These are phyloP conservation scores for Daldinia caldariorum DNA, from an alignment of 495 filamentous ascomycete genomes.

Conservation along the genomic window DNA sequence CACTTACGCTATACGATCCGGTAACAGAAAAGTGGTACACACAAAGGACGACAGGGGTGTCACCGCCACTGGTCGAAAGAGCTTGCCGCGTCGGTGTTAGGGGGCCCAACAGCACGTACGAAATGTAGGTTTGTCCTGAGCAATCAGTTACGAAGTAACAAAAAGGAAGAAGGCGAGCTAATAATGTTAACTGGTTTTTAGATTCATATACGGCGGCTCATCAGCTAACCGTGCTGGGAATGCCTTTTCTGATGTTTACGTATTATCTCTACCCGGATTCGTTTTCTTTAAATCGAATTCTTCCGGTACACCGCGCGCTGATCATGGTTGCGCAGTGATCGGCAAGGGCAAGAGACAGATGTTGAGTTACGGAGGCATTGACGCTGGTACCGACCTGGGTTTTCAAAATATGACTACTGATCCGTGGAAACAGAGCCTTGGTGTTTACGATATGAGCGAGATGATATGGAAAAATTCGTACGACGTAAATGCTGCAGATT, in stretches of 20 bases:
- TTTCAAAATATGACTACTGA: constrained; percentile 45
- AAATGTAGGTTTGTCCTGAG: constrained; percentile 38
- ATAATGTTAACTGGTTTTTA: constrained; percentile 25
- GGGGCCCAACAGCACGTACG: constrained; percentile 50
- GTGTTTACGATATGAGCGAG: constrained; percentile 55
- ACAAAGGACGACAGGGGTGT: constrained; percentile 47
- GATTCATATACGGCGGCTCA: constrained; percentile 51
- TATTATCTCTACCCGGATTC: constrained; percentile 60
- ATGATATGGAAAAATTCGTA: constrained; percentile 53
- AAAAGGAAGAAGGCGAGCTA: not conserved
- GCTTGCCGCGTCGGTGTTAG: constrained; percentile 48
- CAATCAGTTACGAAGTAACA: not conserved
- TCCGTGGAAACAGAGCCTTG: constrained; percentile 53
- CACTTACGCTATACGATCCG: constrained; percentile 52
- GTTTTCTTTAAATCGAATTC: constrained; percentile 50
- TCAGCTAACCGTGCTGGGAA: constrained; percentile 20
- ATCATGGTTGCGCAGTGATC: constrained; percentile 48
- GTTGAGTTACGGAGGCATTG: constrained; percentile 50
- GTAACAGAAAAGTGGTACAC: constrained; percentile 46
- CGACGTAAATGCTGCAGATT: constrained; percentile 50
- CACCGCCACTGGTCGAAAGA: constrained; percentile 29
- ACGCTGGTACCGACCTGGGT: constrained; percentile 36
- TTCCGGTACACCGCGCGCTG: constrained; percentile 40
- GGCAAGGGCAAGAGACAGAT: constrained; percentile 56
- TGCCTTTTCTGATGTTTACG: constrained; percentile 47